Evolutionary conservation across 768 basidiomycete genomes (phyloP).

Genomic region (Boletus patriciae): DNA sequence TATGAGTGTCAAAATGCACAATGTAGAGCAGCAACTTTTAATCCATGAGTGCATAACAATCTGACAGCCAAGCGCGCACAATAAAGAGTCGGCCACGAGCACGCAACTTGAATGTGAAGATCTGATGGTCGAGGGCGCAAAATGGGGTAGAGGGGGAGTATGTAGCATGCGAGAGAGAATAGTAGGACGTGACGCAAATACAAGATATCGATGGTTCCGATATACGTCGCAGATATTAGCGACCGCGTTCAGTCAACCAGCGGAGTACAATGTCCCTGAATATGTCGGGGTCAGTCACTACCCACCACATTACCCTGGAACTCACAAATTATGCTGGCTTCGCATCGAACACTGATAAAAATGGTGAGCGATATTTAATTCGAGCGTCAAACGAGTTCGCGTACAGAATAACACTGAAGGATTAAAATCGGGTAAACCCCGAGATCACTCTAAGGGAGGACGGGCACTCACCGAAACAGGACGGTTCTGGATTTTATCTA

Average conservation of each 20-base stretch:
- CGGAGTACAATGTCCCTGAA: constrained; percentile 80
- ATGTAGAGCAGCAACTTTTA: too few relatives aligned
- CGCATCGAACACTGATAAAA: constrained; percentile 86
- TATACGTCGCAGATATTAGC: constrained; percentile 37
- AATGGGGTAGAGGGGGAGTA: too few relatives aligned
- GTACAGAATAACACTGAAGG: constrained; percentile 74
- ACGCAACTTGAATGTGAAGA: too few relatives aligned
- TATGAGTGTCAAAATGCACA: too few relatives aligned
- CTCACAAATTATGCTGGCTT: constrained; percentile 89
- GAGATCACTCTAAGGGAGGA: background rate
- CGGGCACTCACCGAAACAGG: constrained; percentile 74
- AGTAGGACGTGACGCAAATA: background rate
- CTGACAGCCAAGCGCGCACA: too few relatives aligned
- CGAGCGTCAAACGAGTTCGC: constrained; percentile 18
- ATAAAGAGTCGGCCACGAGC: too few relatives aligned
- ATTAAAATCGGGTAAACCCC: background rate
- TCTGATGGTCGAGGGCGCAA: too few relatives aligned
- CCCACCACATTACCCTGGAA: background rate
- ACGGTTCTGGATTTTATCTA: constrained; percentile 76
- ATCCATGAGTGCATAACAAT: too few relatives aligned
- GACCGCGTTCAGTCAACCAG: constrained; percentile 79
- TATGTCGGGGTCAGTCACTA: background rate
- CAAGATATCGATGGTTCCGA: background rate
- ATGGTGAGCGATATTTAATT: background rate
- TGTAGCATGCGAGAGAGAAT: background rate